phyloP scores from a whole-genome alignment of 2,329 filamentous ascomycete genomes.

The Septoria petroselini region DNA sequence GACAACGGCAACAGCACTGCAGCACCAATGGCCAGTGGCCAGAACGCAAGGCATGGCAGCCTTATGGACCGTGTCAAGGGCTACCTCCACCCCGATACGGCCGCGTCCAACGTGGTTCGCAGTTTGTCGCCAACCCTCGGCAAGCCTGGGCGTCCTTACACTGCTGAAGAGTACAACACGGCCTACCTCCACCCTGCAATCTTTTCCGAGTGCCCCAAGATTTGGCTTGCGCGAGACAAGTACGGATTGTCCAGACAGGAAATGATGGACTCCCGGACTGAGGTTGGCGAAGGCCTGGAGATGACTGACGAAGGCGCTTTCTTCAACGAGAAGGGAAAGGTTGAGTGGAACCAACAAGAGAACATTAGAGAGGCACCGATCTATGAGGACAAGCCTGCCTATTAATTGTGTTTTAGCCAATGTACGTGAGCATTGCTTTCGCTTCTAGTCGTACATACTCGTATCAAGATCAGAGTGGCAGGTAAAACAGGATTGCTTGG shows the following conservation, averaged over 20 bases:
- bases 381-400: constrained; percentile 41
- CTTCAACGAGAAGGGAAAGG: constrained; percentile 46
- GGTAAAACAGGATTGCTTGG: too few relatives aligned
- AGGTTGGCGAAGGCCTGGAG: constrained; percentile 32
- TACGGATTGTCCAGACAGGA: constrained; percentile 45
- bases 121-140: constrained; percentile 35
- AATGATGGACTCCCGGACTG: constrained; percentile 36
- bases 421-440: not conserved
- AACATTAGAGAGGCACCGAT: constrained; percentile 38
- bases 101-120: constrained; percentile 33
- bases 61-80: constrained; percentile 25
- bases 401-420: constrained; percentile 5
- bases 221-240: constrained; percentile 48
- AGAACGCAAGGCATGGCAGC: not conserved
- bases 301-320: constrained; percentile 47
- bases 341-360: constrained; percentile 44
- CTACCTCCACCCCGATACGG: constrained; percentile 24
- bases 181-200: constrained; percentile 48
- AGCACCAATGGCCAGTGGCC: too few relatives aligned
- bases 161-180: constrained; percentile 37
- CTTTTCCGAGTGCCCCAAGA: constrained; percentile 39
- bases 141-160: constrained; percentile 33
- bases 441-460: too few relatives aligned
- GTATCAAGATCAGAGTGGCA: too few relatives aligned
- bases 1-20: too few relatives aligned